A percentile compares a stretch with the other conserved stretches of the same genome.
These are phyloP conservation scores for Cladosporium sp. DNA, from an alignment of 2,329 filamentous ascomycete genomes.

Conservation along the genomic window DNA sequence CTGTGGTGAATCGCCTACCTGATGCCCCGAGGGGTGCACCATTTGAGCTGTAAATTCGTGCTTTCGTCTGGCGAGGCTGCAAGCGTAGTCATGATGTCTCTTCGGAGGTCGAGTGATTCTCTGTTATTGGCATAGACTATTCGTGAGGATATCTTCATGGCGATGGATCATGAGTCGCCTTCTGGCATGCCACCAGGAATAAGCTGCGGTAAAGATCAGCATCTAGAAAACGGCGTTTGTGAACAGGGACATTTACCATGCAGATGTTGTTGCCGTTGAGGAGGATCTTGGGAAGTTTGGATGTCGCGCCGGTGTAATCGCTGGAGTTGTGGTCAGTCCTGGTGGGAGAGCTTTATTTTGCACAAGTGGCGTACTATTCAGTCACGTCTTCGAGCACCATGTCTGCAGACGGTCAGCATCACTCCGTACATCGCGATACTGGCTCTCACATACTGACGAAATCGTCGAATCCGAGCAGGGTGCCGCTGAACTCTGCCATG, in stretches of 20 bases:
- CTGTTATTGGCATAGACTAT: neutral
- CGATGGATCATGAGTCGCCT: constrained; percentile 13
- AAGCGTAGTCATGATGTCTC: too few species aligned
- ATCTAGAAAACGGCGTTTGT: neutral
- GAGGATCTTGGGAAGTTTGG: constrained; percentile 88
- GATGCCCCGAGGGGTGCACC: too few species aligned
- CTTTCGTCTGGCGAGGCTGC: too few species aligned
- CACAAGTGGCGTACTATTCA: constrained; percentile 65
- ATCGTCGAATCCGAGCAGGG: constrained; percentile 92
- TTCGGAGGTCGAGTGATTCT: neutral
- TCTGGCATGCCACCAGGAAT: constrained; percentile 23
- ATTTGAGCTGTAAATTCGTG: too few species aligned
- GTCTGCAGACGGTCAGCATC: constrained; percentile 53
- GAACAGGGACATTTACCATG: constrained; percentile 65
- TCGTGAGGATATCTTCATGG: neutral
- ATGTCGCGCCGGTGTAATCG: constrained; percentile 84
- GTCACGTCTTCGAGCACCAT: constrained; percentile 98
- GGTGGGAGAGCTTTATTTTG: neutral
- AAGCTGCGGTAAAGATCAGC: constrained; percentile 15
- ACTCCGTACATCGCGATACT: neutral
- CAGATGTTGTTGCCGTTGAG: constrained; percentile 98
- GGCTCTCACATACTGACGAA: constrained; percentile 83
- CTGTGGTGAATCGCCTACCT: neutral
- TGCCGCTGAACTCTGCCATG: constrained; percentile 82
- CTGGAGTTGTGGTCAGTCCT: constrained; percentile 43